Base-by-base conservation (phyloP, 192 early-diverging fungal genomes). In the Backusella australiensis region DNA sequence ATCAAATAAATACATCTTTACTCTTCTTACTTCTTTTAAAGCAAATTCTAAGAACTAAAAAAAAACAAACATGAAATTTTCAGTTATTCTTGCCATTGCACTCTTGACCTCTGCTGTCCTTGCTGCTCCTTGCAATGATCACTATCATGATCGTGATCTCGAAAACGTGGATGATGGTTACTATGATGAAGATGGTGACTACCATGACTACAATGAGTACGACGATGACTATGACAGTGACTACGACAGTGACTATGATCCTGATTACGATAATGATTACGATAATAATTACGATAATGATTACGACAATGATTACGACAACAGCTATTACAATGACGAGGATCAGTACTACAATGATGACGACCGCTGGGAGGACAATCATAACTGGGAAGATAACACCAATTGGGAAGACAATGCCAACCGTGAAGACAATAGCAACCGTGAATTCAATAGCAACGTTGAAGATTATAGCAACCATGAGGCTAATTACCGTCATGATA, bases 71-170 rank as follows among this genome's bases (percentile, higher is more conserved):
- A 32, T 63, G 56, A 63, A 63, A 29, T 63, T 63, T 29, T 63
- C 56, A 26, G 11, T 63, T 63, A 23, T 63, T 63, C 56, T 63
- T 29, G 56, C 56, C 11, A 29, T 63, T 63, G 14, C 23, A 26
- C 26, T 63, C 21, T 63, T 63, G 56, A 63, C 23, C 56, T 63
- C 56, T 63, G 56, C 56, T 29, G 56, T 63, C 21, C 26, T 63
- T 63, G 56, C 56, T 63, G 56, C 56, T 63, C 56, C 56, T 4
- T 63, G 56, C 26, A 63, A 63, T 63, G 56, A 63, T 63, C 56
- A 29, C 4, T 11, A 63, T 29, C 56, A 63, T 63, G 26, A 63
- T 29, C 21, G 12, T 14, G 56, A 63, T 29, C 3, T 59, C 3
- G n/a, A 59, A 7, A 12, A 63, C 14, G 19, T n/a, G 6, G 46